Base-by-base conservation (phyloP, 495 filamentous ascomycete species). In the Talaromyces adpressus region DNA sequence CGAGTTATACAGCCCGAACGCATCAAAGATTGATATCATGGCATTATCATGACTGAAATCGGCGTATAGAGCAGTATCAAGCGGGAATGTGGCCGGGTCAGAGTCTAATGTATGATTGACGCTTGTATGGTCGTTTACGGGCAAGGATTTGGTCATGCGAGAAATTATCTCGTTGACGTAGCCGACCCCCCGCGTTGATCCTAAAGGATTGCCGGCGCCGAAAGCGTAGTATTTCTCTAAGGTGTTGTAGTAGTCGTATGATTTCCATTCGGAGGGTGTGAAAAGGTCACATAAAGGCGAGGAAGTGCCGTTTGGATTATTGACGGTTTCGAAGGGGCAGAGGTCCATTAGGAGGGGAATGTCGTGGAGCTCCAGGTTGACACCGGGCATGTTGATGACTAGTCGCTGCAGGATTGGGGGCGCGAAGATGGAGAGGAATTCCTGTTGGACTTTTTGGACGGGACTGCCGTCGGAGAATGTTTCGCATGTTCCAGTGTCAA, bases 31-130 rank as follows among this genome's bases (percentile, higher is more conserved):
- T 18, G 79, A 78, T 14, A 85, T 84, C 84, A 95, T 88, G 63
- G 89, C 85, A 70, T 94, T 95, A 73, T 96, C 92, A 68, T 96
- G 92, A 22, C 86, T 88, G 70, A 96, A 95, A 73, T 96, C 92
- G 0, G 90, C 91, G 64, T 91, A 96, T 4, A 94, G 71, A 5
- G 63, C 74, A 18, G 75, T 72, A 49, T 84, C 79, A 8, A 94
- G 70, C 0, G 92, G 91, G 68, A 95, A 96, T 0, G 87, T 90
- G 11, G 63, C 64, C 2, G 73, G 69, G 45, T 81, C 74, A 2
- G 67, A 72, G 66, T 94, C 89, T 0, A 95, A 79, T 0, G 91
- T 93, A 12, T 71, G 76, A 66, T 96, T 95, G 7, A 85, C 88
- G 61, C 78, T 83, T 3, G 90, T 93, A 30, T 84, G 65, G 68